Conservation (phyloP, 306 rosid genomes). For the Myrica gale region DNA sequence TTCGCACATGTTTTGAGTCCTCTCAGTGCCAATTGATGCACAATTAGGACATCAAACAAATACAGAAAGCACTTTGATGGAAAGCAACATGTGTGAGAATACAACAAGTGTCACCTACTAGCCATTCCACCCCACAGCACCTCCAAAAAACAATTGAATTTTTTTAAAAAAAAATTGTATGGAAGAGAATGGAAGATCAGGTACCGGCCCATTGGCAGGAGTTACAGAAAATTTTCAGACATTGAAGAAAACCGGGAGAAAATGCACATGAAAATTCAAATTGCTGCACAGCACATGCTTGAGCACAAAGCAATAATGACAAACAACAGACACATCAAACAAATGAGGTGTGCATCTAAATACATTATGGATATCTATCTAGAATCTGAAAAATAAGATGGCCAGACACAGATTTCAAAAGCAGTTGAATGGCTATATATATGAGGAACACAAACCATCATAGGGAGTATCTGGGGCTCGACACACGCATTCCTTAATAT, state of each 20-base stretch:
- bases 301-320: too few species aligned
- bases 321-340: too few species aligned
- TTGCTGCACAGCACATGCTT: too few species aligned
- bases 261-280: background rate
- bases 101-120: background rate
- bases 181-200: background rate
- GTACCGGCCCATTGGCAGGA: background rate
- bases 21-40: background rate
- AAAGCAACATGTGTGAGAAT: background rate
- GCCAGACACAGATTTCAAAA: constrained; percentile 5
- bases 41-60: background rate
- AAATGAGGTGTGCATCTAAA: too few species aligned
- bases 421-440: constrained; percentile 18
- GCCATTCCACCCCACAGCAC: background rate
- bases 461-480: constrained; percentile 98
- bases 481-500: constrained; percentile 95
- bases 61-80: background rate
- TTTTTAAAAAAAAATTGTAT: too few species aligned
- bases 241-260: background rate
- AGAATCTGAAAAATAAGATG: too few species aligned
- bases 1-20: background rate
- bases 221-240: background rate
- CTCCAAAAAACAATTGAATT: background rate
- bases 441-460: constrained; percentile 64
- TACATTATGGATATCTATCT: too few species aligned